Base-by-base conservation (phyloP, 257 asterid species). In the Solanum chiquidenum region DNA sequence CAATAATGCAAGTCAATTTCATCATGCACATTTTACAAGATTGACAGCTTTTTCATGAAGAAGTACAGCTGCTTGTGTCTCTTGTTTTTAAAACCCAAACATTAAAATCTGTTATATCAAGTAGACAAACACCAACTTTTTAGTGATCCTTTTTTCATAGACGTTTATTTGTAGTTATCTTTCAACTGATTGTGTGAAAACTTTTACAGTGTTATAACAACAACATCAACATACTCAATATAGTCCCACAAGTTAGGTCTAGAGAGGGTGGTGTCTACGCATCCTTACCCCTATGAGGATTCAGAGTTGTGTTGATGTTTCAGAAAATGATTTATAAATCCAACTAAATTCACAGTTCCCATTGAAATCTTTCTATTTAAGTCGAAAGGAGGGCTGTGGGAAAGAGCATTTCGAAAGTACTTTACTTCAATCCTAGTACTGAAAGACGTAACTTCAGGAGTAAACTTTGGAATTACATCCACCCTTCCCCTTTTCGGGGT, bases 21-120 rank as follows among this genome's bases (percentile, higher is more conserved):
- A 52, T 64, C 20, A 37, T 4, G 29, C 68, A 79, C 90, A 86
- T 55, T 86, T 88, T 66, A 87, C 90, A 76, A 64, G 76, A 85
- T 76, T 42, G 38, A 34, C 90, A 88, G 86, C 90, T 44, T 79
- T 64, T 85, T n/a, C 46, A 58, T 88, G 62, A 31, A 49, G 12
- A 34, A 49, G 87, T 83, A 83, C 89, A 83, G 87, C 87, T 87
- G 73, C 89, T 66, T 40, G 44, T 82, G 73, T 83, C 73, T 82
- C 38, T 68, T 82, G 14, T 44, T 80, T 58, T 33, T n/a, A 9
- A 38, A 60, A 33, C 13, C 58, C 29, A 29, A 35, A 20, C 55
- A 29, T 49, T 82, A 82, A 82, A 16, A 31, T 82, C 69, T 18
- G 16, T n/a, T 80, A 16, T 46, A 31, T 16, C 85, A 46, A 80